phyloP scores from a whole-genome alignment of 306 rosid genomes.

The Cicer cuneatum region DNA sequence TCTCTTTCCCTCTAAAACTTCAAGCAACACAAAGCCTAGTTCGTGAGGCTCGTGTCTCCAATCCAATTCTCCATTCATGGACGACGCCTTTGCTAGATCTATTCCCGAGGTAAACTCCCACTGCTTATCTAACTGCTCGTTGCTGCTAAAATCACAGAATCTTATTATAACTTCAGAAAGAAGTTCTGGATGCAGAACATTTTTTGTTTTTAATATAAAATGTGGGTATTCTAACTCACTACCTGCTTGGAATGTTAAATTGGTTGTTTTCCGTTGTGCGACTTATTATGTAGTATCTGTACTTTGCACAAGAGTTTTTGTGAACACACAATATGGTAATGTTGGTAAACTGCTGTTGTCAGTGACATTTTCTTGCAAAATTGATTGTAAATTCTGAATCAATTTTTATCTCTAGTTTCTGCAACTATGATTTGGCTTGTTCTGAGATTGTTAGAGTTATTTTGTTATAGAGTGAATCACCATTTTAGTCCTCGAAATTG shows the following conservation, averaged over 20 bases:
- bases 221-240: background rate
- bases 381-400: background rate
- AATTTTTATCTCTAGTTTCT: background rate
- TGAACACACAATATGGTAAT: conserved; percentile 13
- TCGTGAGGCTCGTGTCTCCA: conserved; percentile 27
- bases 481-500: background rate
- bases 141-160: background rate
- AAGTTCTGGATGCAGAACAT: conserved; percentile 31
- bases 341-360: conserved; percentile 21
- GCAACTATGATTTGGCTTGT: conserved; percentile 26
- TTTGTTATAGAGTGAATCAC: background rate
- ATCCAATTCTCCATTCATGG: conserved; percentile 66
- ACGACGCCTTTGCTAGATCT: conserved; percentile 93
- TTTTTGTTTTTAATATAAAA: background rate
- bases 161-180: background rate
- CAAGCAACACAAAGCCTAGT: conserved; percentile 19
- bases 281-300: conserved; percentile 32
- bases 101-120: conserved; percentile 65
- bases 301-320: conserved; percentile 12
- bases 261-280: background rate
- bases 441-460: conserved; percentile 25
- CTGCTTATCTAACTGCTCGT: conserved; percentile 10
- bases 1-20: conserved; percentile 28
- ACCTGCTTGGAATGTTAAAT: conserved; percentile 34
- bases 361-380: conserved; percentile 11